Percentiles rank a stretch among this genome's conserved stretches.
These are phyloP conservation scores for Sporothrix variecibatus DNA, from an alignment of 2,329 filamentous ascomycete species.

Conservation along the genomic window DNA sequence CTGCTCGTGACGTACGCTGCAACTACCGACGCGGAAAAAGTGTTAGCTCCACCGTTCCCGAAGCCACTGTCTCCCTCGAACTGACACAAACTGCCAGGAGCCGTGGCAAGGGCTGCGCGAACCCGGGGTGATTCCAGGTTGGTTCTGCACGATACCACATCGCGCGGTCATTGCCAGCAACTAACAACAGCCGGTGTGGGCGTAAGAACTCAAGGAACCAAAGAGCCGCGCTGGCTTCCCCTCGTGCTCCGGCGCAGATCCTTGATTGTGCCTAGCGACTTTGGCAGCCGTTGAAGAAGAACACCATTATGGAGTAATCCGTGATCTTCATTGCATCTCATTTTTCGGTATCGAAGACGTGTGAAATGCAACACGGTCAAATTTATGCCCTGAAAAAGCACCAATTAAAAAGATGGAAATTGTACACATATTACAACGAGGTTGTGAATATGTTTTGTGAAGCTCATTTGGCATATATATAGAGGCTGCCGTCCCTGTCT, in stretches of 20 bases:
- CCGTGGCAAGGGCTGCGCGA: not conserved
- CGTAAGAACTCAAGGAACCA: not conserved
- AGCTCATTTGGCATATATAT: not conserved
- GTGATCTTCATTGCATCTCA: not conserved
- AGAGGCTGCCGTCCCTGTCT: not conserved
- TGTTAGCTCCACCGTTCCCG: not conserved
- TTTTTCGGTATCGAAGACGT: not conserved
- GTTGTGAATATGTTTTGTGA: too few relatives aligned
- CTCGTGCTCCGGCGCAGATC: conserved; percentile 25
- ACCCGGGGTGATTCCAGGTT: not conserved
- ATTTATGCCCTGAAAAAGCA: not conserved
- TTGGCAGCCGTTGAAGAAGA: not conserved
- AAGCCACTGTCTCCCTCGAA: not conserved
- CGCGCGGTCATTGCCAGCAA: not conserved
- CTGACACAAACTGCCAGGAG: not conserved
- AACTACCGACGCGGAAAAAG: conserved; percentile 8
- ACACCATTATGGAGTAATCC: not conserved
- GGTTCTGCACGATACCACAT: not conserved
- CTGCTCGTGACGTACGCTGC: not conserved
- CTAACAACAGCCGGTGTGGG: not conserved
- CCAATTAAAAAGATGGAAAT: not conserved
- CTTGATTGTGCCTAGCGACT: not conserved
- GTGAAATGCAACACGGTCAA: not conserved
- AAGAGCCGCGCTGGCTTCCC: conserved; percentile 15
- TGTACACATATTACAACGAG: too few relatives aligned